These are phyloP conservation scores for Nitzschia sp. DNA, from an alignment of 108 stramenopile genomes.

Conservation along the genomic window DNA sequence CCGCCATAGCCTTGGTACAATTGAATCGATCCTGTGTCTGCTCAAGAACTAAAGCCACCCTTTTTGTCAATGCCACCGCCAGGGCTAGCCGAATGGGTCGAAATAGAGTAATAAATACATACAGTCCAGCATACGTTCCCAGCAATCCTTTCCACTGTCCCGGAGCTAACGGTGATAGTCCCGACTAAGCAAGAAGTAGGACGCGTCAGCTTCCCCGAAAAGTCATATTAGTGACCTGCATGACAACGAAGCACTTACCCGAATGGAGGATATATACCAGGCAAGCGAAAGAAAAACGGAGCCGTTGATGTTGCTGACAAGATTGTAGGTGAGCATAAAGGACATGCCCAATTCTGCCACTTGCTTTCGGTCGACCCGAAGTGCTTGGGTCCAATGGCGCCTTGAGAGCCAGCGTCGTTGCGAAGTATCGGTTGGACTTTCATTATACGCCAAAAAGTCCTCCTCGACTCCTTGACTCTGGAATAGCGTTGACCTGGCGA, in stretches of 20 bases:
- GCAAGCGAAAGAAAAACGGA: slow-evolving; percentile 25
- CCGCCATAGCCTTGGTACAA: slow-evolving; percentile 13
- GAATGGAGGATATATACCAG: slow-evolving; percentile 33
- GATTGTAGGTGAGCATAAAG: slow-evolving; percentile 33
- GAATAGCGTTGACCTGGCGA: not conserved
- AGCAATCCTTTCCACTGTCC: slow-evolving; percentile 80
- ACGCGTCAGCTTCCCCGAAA: not conserved
- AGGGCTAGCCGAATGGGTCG: slow-evolving; percentile 63
- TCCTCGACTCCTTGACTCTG: slow-evolving; percentile 3
- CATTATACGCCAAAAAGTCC: not conserved
- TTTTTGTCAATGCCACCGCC: slow-evolving; percentile 41
- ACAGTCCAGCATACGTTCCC: slow-evolving; percentile 71
- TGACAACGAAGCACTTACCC: slow-evolving; percentile 15
- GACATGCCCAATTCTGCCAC: slow-evolving; percentile 20
- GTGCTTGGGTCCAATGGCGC: not conserved
- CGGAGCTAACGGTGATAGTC: slow-evolving; percentile 73
- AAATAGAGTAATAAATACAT: slow-evolving; percentile 60
- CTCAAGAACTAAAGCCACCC: slow-evolving; percentile 18
- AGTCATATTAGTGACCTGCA: too few relatives aligned
- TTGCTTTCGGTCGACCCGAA: slow-evolving; percentile 13
- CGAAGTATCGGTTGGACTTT: not conserved
- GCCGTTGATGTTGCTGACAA: slow-evolving; percentile 33
- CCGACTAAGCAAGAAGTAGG: slow-evolving; percentile 40
- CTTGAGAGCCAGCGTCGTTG: not conserved
- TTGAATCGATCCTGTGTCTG: slow-evolving; percentile 19